Base-by-base conservation (phyloP, 2,329 filamentous ascomycete species). In the Trichoderma gracile region DNA sequence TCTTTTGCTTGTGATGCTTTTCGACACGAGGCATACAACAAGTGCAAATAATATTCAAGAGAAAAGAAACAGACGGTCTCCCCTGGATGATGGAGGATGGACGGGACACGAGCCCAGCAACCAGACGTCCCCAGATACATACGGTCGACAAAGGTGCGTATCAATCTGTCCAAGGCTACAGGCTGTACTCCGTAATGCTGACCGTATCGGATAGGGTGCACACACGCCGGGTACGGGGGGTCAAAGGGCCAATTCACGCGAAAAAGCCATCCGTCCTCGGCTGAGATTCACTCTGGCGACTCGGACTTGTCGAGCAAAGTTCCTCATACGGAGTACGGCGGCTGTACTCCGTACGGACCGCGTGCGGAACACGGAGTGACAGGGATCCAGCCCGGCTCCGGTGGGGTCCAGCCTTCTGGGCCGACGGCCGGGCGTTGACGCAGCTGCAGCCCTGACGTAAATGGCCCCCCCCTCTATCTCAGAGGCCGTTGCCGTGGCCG, bases 401-500 rank as follows among this genome's bases (percentile, higher is more conserved):
- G 57, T 59, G 64, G 64, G 64, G 42, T 38, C 25, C n/a, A 46
- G 64, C 53, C 27, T 47, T 63, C 40, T 54, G 42, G 55, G 60
- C 59, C 53, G 64, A 64, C 58, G 63, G 56, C 60, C 64, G 64
- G 64, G 64, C 19, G 64, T 66, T 54, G 49, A 64, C 14, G 60
- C 64, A 66, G 59, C 30, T 63, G 64, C 60, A 64, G 59, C 45
- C 60, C 59, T 66, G 64, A 66, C 64, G 64, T 66, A 66, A 59
- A 45, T 57, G 57, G 49, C 49, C 45, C 50, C 33, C 49, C 56
- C 33, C 38, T 54, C 30, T 27, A 27, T 27, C 27, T 33, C 9
- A 33, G n/a, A 33, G 9, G 10, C 30, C 6, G 30, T 33, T 33
- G 30, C 30, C 30, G 30, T 33, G 30, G 30, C 30, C 6, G 30